Base-by-base conservation (phyloP, 164 flowering plant species). In the Chimonanthus salicifolius region DNA sequence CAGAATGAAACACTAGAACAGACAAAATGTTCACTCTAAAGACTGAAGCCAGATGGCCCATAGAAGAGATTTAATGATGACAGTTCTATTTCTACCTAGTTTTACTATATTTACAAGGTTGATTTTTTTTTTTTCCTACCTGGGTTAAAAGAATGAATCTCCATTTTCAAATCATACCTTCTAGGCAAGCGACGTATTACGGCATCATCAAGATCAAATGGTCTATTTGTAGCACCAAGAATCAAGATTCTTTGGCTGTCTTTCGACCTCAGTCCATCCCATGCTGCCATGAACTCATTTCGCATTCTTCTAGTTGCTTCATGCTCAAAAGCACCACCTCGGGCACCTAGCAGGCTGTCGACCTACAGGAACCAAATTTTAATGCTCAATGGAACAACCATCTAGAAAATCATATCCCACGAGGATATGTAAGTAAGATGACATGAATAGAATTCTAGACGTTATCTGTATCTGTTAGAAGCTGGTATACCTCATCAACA, bases 181-280 rank as follows among this genome's bases (percentile, higher is more conserved):
- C 99, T 89, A 1, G 99, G 99, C 77, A 96, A 80, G 18, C 98
- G 94, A 7, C 99, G 98, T 77, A 96, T 94, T 47, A 94, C 99
- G 78, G 99, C 99, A 86, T 96, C 98, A 81, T 96, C 99, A 78
- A 96, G 99, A 81, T 96, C 99, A 82, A 93, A 94, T 8, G 99
- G 99, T 33, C 99, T 86, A 85, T 96, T 96, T 69, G 99, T 96
- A 20, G 99, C 99, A 74, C 98, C 98, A 79, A 96, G 97, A 73
- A 96, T 89, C 49, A 96, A 92, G 49, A 96, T 94, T 84, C 94
- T 86, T 79, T 96, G 97, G 82, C 91, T 96, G 70, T 96, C 99
- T 85, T 96, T 96, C 15, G 99, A 72, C 84, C 98, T 87, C 83
- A 96, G 80, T 63, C 99, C 99, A 87, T 96, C 99, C 99, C 99